These are phyloP conservation scores for Solanum pinnatisectum DNA, from an alignment of 257 asterid species.

Conservation along the genomic window DNA sequence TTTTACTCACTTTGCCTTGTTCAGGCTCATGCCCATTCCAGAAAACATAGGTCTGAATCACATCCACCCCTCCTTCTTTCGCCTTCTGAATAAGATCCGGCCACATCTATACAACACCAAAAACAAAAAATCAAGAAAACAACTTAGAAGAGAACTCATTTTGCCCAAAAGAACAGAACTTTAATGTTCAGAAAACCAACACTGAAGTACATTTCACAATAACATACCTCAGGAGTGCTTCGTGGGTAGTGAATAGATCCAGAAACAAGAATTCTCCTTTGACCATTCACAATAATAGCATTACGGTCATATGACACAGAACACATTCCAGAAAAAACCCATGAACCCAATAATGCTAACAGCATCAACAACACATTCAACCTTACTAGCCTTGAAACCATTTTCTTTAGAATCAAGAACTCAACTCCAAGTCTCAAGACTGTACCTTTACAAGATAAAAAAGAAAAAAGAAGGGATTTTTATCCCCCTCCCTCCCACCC, in stretches of 20 bases:
- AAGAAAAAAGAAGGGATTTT: not conserved
- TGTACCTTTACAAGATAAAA: not conserved
- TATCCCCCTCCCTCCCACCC: not conserved
- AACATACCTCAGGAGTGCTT: conserved; percentile 29
- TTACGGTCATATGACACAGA: conserved; percentile 26
- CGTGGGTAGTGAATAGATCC: conserved; percentile 34
- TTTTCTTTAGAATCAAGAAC: not conserved
- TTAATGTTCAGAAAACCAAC: not conserved
- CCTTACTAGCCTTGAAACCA: conserved; percentile 4
- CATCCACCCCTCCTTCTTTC: conserved; percentile 93
- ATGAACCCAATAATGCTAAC: conserved; percentile 18
- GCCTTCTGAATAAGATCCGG: conserved; percentile 96
- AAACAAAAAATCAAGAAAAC: not conserved
- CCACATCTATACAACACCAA: conserved; percentile 72
- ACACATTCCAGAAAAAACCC: conserved; percentile 9
- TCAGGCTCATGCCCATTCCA: conserved; percentile 99
- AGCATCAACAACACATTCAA: conserved; percentile 10
- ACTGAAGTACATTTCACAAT: conserved; percentile 3
- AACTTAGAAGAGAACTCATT: not conserved
- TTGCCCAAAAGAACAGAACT: not conserved
- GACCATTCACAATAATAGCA: conserved; percentile 20
- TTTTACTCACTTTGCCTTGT: conserved; percentile 59
- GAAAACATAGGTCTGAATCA: conserved; percentile 89
- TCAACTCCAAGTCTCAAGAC: not conserved
- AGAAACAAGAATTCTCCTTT: conserved; percentile 24